Percentiles rank a stretch among this genome's conserved stretches.
phyloP scores from a whole-genome alignment of 352 stramenopile genomes.

The Phytophthora sp. region DNA sequence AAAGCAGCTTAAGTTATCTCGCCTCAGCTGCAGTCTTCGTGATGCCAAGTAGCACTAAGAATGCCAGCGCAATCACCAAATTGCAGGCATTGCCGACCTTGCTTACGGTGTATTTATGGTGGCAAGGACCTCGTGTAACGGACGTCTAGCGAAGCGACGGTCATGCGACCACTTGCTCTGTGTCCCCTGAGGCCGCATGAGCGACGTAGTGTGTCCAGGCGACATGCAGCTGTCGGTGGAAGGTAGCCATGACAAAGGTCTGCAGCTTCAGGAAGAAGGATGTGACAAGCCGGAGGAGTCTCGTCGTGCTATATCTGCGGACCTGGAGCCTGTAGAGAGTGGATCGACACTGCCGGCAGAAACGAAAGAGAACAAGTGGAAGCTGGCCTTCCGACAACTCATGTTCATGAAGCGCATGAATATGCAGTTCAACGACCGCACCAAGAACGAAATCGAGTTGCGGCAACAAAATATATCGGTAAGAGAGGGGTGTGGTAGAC shows the following conservation, averaged over 20 bases:
- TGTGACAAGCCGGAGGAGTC: conserved; percentile 14
- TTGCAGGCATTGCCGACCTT: too few relatives aligned
- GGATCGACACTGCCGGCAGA: not conserved
- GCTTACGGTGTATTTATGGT: not conserved
- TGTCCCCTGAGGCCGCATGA: conserved; percentile 21
- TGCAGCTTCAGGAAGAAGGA: not conserved
- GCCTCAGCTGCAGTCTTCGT: too few relatives aligned
- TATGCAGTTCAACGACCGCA: conserved; percentile 76
- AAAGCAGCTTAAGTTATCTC: too few relatives aligned
- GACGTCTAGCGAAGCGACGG: conserved; percentile 23
- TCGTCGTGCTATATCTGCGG: conserved; percentile 14
- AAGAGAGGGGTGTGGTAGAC: not conserved
- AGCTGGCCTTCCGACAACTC: conserved; percentile 77
- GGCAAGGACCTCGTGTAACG: conserved; percentile 10
- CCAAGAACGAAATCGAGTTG: conserved; percentile 82
- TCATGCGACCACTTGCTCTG: not conserved
- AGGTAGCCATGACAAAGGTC: conserved; percentile 15
- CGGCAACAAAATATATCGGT: conserved; percentile 83
- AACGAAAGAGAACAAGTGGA: conserved; percentile 68
- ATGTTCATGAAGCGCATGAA: conserved; percentile 89
- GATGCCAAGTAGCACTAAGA: too few relatives aligned
- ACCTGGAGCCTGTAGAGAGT: not conserved
- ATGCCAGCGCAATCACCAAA: too few relatives aligned
- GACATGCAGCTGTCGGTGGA: conserved; percentile 18
- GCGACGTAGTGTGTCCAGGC: conserved; percentile 19